Percentiles rank a stretch among this genome's conserved stretches.
Conservation (phyloP, 2,329 filamentous ascomycete genomes). For the Hortaea werneckii region DNA sequence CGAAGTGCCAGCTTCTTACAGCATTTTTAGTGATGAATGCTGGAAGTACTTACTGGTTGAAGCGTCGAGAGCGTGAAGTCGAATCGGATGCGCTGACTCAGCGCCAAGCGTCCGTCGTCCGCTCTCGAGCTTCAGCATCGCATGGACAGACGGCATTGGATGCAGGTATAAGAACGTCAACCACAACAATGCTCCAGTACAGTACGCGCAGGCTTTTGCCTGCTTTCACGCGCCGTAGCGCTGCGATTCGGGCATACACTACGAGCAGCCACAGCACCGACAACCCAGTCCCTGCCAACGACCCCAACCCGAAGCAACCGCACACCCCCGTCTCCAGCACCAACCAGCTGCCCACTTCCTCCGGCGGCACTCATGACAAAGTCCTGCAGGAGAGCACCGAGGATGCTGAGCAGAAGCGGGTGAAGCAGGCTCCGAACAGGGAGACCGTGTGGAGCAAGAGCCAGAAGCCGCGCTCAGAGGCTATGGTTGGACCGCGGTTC, state of each 20-base stretch:
- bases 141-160: no score
- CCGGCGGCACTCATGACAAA: constrained; percentile 40
- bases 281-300: constrained; percentile 51
- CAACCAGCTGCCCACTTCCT: constrained; percentile 48
- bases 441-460: constrained; percentile 70
- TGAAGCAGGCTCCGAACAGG: constrained; percentile 79
- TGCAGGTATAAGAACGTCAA: background rate
- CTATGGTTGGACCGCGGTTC: constrained; percentile 90
- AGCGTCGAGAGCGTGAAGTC: no score
- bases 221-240: constrained; percentile 10
- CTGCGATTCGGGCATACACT: constrained; percentile 5
- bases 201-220: constrained; percentile 16
- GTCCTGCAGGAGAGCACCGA: constrained; percentile 46
- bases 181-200: constrained; percentile 11
- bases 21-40: no score
- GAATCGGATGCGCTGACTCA: no score
- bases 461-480: constrained; percentile 69
- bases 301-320: constrained; percentile 43
- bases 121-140: no score
- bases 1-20: no score
- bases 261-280: constrained; percentile 18
- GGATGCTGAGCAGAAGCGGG: constrained; percentile 46
- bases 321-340: constrained; percentile 44
- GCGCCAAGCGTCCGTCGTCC: no score
- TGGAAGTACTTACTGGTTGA: no score